A percentile compares a stretch with the other conserved stretches of the same genome.
These are phyloP conservation scores for Spergularia bocconei DNA, from an alignment of 148 eudicot species.

Conservation along the genomic window DNA sequence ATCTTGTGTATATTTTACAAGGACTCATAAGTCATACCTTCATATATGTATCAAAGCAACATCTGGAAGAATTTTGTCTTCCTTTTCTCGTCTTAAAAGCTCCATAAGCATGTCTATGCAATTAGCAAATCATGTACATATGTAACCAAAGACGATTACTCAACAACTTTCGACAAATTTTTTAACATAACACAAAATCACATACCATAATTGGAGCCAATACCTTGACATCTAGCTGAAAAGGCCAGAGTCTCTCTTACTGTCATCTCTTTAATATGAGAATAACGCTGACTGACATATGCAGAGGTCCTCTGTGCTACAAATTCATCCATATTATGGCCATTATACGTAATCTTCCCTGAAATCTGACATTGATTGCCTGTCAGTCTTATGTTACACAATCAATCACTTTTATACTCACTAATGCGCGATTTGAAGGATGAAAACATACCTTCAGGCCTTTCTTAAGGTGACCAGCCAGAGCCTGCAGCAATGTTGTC, in stretches of 20 bases:
- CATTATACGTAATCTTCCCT: constrained; percentile 28
- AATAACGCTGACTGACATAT: constrained; percentile 32
- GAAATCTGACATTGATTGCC: constrained; percentile 14
- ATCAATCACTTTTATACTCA: background rate
- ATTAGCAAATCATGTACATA: background rate
- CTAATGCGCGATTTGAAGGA: background rate
- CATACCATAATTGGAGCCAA: constrained; percentile 24
- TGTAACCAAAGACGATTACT: background rate
- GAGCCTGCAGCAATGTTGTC: constrained; percentile 57
- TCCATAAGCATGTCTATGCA: constrained; percentile 34
- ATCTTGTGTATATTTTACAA: too few species aligned
- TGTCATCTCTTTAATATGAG: constrained; percentile 26
- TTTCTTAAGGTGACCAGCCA: constrained; percentile 55
- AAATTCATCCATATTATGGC: constrained; percentile 29
- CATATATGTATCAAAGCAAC: constrained; percentile 35
- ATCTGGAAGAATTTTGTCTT: constrained; percentile 33
- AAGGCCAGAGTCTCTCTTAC: constrained; percentile 29
- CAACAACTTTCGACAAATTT: background rate
- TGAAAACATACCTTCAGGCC: constrained; percentile 34
- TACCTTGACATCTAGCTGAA: constrained; percentile 28
- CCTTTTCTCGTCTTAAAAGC: constrained; percentile 40
- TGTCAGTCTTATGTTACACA: background rate
- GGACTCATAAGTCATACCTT: constrained; percentile 23
- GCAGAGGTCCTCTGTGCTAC: constrained; percentile 26
- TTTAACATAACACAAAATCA: too few species aligned